A percentile compares a stretch with the other conserved stretches of the same genome.
Evolutionary conservation across 2,329 filamentous ascomycete genomes (phyloP).

Genomic region (Ceratocystis lukuohia): DNA sequence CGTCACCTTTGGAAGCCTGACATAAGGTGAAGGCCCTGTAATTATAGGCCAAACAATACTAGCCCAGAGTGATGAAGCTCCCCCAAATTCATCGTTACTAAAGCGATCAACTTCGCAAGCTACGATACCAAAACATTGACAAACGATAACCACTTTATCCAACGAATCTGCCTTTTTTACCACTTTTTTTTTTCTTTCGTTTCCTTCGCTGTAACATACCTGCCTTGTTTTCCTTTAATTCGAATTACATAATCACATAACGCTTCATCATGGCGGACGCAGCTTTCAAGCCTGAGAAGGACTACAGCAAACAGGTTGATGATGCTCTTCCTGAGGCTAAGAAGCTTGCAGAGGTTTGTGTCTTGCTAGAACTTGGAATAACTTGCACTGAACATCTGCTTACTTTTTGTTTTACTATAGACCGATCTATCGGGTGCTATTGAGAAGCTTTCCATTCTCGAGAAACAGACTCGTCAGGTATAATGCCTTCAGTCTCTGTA

Average conservation of each 20-base stretch:
- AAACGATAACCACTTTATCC: not conserved
- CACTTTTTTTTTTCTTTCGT: not conserved
- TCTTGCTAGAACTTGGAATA: slow-evolving; percentile 14
- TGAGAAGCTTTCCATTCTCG: slow-evolving; percentile 79
- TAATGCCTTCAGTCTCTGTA: slow-evolving; percentile 22
- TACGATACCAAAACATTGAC: not conserved
- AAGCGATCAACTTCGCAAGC: slow-evolving; percentile 2
- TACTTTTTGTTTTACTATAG: slow-evolving; percentile 28
- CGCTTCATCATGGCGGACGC: slow-evolving; percentile 58
- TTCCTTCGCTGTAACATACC: not conserved
- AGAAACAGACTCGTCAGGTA: slow-evolving; percentile 97
- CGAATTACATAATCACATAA: slow-evolving; percentile 7
- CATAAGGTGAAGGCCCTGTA: slow-evolving; percentile 6
- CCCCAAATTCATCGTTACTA: not conserved
- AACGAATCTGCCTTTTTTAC: not conserved
- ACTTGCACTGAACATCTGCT: not conserved
- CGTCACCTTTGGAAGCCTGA: slow-evolving; percentile 19
- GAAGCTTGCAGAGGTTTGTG: slow-evolving; percentile 70
- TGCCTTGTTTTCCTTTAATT: not conserved
- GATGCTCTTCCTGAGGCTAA: slow-evolving; percentile 81
- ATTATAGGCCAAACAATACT: not conserved
- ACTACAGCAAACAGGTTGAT: slow-evolving; percentile 95
- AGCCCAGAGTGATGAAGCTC: not conserved
- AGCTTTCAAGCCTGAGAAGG: slow-evolving; percentile 87
- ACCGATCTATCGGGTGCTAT: slow-evolving; percentile 73